phyloP scores from a whole-genome alignment of 2,329 filamentous ascomycete genomes.

The Clathrospora elynae region DNA sequence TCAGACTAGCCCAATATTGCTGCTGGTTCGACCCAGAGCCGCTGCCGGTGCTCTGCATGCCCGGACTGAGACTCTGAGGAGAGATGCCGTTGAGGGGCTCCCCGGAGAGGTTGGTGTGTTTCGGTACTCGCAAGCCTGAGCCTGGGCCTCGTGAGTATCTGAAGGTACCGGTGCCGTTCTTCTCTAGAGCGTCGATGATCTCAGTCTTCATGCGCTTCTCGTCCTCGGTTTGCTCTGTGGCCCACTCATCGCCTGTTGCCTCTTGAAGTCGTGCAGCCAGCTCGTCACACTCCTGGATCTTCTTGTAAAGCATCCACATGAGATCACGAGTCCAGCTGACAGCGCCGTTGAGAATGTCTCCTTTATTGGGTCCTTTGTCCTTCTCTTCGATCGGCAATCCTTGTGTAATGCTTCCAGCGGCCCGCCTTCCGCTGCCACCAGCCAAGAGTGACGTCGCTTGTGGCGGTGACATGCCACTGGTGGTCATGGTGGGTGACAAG shows the following conservation, averaged over 20 bases:
- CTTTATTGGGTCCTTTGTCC: constrained; percentile 98
- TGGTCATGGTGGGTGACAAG: constrained; percentile 78
- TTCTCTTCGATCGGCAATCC: constrained; percentile 94
- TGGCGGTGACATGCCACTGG: constrained; percentile 70
- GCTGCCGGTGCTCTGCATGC: constrained; percentile 68
- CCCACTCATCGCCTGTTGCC: constrained; percentile 43
- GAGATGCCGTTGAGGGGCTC: constrained; percentile 67
- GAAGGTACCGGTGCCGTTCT: constrained; percentile 76
- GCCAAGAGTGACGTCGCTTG: constrained; percentile 85
- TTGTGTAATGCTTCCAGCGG: constrained; percentile 85
- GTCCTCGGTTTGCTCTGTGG: constrained; percentile 71
- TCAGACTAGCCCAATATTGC: constrained; percentile 71
- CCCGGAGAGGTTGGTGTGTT: constrained; percentile 89
- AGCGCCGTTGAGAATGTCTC: constrained; percentile 94
- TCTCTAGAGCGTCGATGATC: constrained; percentile 82
- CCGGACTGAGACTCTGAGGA: constrained; percentile 62
- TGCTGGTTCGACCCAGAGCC: constrained; percentile 58
- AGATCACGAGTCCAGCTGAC: constrained; percentile 97
- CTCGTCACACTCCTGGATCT: constrained; percentile 87
- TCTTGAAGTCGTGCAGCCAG: constrained; percentile 70
- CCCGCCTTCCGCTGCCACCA: constrained; percentile 80
- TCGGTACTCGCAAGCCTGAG: constrained; percentile 85
- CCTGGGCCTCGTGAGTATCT: constrained; percentile 83
- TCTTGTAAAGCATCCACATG: constrained; percentile 94
- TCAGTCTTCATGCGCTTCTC: constrained; percentile 96